These are phyloP conservation scores for Acrocalymma vagum DNA, from an alignment of 2,329 filamentous ascomycete species.

Conservation along the genomic window DNA sequence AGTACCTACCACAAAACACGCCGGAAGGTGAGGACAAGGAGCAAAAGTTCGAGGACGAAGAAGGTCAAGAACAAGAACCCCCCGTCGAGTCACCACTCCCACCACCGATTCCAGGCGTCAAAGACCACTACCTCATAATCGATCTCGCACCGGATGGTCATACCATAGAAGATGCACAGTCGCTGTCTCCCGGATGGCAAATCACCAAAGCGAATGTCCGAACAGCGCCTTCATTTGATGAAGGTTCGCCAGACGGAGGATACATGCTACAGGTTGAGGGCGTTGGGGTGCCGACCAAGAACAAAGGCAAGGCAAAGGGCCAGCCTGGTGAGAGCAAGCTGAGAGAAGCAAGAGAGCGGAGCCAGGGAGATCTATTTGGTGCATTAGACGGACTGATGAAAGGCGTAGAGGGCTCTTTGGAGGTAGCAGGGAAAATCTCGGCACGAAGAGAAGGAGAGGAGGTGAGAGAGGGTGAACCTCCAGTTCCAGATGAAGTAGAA, in stretches of 20 bases:
- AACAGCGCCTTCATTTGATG: slow-evolving; percentile 70
- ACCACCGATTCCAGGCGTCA: slow-evolving; percentile 54
- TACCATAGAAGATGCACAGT: slow-evolving; percentile 73
- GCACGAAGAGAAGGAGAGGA: slow-evolving; percentile 22
- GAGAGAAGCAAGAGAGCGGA: slow-evolving; percentile 37
- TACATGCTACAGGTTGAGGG: slow-evolving; percentile 73
- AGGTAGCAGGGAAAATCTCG: slow-evolving; percentile 44
- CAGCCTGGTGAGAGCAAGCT: slow-evolving; percentile 36
- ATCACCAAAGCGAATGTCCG: slow-evolving; percentile 63
- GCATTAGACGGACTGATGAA: slow-evolving; percentile 47
- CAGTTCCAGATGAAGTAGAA: slow-evolving; percentile 14
- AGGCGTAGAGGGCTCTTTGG: slow-evolving; percentile 45
- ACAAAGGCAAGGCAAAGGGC: slow-evolving; percentile 40
- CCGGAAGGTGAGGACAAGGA: slow-evolving; percentile 28
- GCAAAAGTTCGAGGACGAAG: slow-evolving; percentile 22
- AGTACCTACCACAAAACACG: slow-evolving; percentile 38
- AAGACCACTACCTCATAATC: slow-evolving; percentile 66
- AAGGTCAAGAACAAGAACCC: slow-evolving; percentile 32
- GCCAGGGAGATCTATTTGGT: slow-evolving; percentile 43
- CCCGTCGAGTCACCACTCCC: slow-evolving; percentile 54
- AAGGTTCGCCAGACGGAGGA: slow-evolving; percentile 51
- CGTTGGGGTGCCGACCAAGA: slow-evolving; percentile 44
- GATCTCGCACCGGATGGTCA: slow-evolving; percentile 59
- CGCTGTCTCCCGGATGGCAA: slow-evolving; percentile 78
- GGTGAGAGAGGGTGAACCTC: slow-evolving; percentile 14